phyloP scores from a whole-genome alignment of 2,329 filamentous ascomycete genomes.

The Xylariaceae sp. region DNA sequence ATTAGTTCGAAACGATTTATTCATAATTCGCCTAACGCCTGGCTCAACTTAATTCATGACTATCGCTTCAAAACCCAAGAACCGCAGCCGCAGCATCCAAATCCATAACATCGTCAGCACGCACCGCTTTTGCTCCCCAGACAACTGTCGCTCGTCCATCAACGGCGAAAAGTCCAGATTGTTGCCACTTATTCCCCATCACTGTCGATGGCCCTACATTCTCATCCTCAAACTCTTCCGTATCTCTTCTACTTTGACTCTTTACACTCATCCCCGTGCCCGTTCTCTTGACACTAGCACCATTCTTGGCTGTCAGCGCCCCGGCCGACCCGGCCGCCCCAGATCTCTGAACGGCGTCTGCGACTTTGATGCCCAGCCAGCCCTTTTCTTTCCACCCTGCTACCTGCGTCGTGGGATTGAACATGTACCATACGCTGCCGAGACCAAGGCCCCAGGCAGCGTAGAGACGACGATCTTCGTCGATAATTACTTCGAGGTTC shows the following conservation, averaged over 20 bases:
- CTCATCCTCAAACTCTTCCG: conserved; percentile 36
- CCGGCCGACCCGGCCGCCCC: conserved; percentile 24
- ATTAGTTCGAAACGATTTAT: too few species aligned
- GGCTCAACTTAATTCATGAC: neutral
- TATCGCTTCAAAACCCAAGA: conserved; percentile 21
- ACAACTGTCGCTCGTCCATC: conserved; percentile 49
- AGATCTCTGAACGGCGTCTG: conserved; percentile 42
- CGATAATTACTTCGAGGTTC: conserved; percentile 54
- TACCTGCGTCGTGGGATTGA: conserved; percentile 52
- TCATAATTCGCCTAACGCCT: too few species aligned
- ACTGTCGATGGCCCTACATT: conserved; percentile 42
- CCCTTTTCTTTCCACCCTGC: conserved; percentile 54
- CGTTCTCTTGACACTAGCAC: conserved; percentile 32
- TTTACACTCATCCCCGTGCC: conserved; percentile 18
- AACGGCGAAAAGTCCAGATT: conserved; percentile 50
- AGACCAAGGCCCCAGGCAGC: conserved; percentile 58
- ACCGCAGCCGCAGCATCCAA: conserved; percentile 47
- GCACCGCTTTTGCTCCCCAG: conserved; percentile 48
- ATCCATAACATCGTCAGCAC: conserved; percentile 51
- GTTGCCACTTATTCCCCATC: conserved; percentile 57
- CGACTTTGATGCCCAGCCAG: conserved; percentile 52
- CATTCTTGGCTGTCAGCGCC: conserved; percentile 37
- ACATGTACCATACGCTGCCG: conserved; percentile 48
- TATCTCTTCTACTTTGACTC: conserved; percentile 16
- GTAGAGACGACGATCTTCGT: conserved; percentile 56